A percentile compares a stretch with the other conserved stretches of the same genome.
Conservation (phyloP, 805 yeast genomes). For the Nakazawaea ishiwadae region DNA sequence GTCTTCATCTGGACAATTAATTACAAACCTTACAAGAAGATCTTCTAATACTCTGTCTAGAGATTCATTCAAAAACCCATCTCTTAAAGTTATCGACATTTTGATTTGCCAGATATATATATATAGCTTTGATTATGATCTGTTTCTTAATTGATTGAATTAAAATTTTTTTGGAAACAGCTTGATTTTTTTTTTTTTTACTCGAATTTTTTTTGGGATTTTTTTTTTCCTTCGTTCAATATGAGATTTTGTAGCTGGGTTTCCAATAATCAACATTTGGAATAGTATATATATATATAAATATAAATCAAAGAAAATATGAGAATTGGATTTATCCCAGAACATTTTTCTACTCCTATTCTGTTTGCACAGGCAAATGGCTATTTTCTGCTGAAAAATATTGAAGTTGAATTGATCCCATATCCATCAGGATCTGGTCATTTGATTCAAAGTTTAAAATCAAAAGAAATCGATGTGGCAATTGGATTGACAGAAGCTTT, state of each 20-base stretch:
- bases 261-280: too few relatives aligned
- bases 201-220: too few relatives aligned
- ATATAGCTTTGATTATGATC: not conserved
- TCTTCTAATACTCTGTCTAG: conserved; percentile 79
- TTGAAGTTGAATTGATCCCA: conserved; percentile 59
- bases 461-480: conserved; percentile 66
- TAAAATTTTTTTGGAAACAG: too few relatives aligned
- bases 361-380: conserved; percentile 64
- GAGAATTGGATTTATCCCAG: conserved; percentile 82
- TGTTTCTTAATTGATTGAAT: not conserved
- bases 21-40: conserved; percentile 79
- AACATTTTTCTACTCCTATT: conserved; percentile 87
- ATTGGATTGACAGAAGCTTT: conserved; percentile 92
- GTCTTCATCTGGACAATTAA: conserved; percentile 91
- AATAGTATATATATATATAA: not conserved
- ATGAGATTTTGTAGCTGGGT: too few relatives aligned
- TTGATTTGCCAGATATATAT: not conserved
- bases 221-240: too few relatives aligned
- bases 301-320: conserved; percentile 17
- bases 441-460: conserved; percentile 66
- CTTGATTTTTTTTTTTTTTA: too few relatives aligned
- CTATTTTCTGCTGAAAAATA: conserved; percentile 41
- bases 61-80: conserved; percentile 55
- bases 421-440: conserved; percentile 89
- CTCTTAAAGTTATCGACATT: conserved; percentile 32